Evolutionary conservation across 2,329 filamentous ascomycete genomes (phyloP), one percentile per base, ranked within the genome.

Genomic region (Xenosphaeropsis pyriputrescens): DNA sequence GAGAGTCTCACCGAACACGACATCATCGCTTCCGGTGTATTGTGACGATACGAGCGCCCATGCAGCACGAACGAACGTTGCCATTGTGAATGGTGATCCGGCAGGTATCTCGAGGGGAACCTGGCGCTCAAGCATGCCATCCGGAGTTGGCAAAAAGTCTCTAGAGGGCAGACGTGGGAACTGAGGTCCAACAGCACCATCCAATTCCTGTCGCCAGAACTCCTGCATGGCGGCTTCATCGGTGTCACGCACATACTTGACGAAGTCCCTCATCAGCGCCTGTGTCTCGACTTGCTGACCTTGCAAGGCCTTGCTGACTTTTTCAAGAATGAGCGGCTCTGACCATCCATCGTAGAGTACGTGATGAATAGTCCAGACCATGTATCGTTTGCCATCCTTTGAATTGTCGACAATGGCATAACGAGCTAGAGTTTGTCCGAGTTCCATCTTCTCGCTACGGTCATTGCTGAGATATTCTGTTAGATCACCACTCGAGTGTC

Each of bases 321-420:
- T 58, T 58, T 39, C 66, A 61, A 8, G 64, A 48, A 26, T 62
- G 39, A 3, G 52, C 57, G 42, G 65, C 55, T 1, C 64, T 58
- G 4, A 50, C 55, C 2, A 60, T 59, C 14, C 64, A 57, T 95
- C 88, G 48, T 94, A 93, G 1, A 94, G 61, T 2, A 85, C 83
- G 57, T 95, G 88, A 12, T 32, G 30, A 32, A 32, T 32, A n/a
- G 5, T 32, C 30, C 13, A 16, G 5, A 16, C 30, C 5, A 32
- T 5, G 13, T 16, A 55, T n/a, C n/a, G n/a, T n/a, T n/a, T n/a
- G n/a, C n/a, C n/a, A 18, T 39, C 39, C 4, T 32, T 37, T 34
- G 33, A 29, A 17, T 44, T 31, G 14, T 36, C 35, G 18, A 52
- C 17, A 35, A 48, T 43, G 9, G 30, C 30, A 11, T n/a, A 32